Percentiles rank a stretch among this genome's conserved stretches.
These are phyloP conservation scores for Talaromyces sp. DNA, from an alignment of 2,329 filamentous ascomycete genomes.

Conservation along the genomic window DNA sequence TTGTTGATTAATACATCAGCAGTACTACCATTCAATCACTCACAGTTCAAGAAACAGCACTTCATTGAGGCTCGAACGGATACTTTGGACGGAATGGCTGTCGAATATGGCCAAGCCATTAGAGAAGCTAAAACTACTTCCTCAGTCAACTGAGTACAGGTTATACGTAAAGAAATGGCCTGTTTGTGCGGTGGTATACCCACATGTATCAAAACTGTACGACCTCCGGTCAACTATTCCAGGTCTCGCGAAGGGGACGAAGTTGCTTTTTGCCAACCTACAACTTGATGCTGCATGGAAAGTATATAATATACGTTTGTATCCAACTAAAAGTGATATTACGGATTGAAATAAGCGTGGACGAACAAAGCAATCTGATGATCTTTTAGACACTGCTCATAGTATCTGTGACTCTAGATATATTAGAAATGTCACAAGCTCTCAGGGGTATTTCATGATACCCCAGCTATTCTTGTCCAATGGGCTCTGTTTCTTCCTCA, in stretches of 20 bases:
- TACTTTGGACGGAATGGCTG: slow-evolving; percentile 23
- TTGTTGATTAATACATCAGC: not conserved
- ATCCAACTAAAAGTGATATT: too few relatives aligned
- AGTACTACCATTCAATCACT: not conserved
- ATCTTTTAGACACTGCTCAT: slow-evolving; percentile 24
- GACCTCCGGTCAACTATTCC: slow-evolving; percentile 20
- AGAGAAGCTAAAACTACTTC: slow-evolving; percentile 19
- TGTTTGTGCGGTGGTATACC: slow-evolving; percentile 25
- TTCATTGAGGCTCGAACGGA: slow-evolving; percentile 5
- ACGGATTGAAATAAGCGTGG: slow-evolving; percentile 14
- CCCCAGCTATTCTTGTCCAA: not conserved
- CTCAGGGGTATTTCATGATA: not conserved
- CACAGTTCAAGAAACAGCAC: not conserved
- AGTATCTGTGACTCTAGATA: slow-evolving; percentile 18
- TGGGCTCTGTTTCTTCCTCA: not conserved
- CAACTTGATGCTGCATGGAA: slow-evolving; percentile 26
- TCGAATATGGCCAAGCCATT: slow-evolving; percentile 23
- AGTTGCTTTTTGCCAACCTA: slow-evolving; percentile 24
- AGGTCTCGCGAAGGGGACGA: slow-evolving; percentile 16
- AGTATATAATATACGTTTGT: slow-evolving; percentile 7
- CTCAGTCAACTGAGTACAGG: slow-evolving; percentile 20
- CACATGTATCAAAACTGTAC: slow-evolving; percentile 25
- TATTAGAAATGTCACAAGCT: not conserved
- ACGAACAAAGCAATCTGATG: slow-evolving; percentile 23
- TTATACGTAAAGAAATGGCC: slow-evolving; percentile 24